These are phyloP conservation scores for Polygonum aviculare DNA, from an alignment of 148 eudicot species.

Conservation along the genomic window DNA sequence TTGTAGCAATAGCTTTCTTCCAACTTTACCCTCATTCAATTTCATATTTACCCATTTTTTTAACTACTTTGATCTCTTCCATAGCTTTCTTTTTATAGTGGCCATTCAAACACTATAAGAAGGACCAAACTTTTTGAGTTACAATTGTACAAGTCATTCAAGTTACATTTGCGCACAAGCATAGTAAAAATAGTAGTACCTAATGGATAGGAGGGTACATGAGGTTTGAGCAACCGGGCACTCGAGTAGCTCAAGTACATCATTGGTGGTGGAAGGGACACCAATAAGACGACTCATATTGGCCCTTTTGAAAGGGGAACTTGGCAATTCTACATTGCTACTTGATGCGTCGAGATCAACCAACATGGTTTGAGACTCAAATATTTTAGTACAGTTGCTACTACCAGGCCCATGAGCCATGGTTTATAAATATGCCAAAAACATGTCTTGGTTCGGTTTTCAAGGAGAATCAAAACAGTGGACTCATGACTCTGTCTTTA, in stretches of 20 bases:
- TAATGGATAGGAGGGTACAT: constrained; percentile 67
- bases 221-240: constrained; percentile 53
- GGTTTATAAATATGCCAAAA: background rate
- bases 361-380: constrained; percentile 25
- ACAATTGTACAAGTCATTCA: background rate
- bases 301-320: constrained; percentile 25
- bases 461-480: background rate
- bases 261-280: constrained; percentile 12
- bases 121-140: background rate
- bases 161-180: background rate
- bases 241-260: constrained; percentile 52
- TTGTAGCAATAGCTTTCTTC: no score
- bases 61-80: no score
- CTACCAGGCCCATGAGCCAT: constrained; percentile 39
- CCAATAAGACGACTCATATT: constrained; percentile 8
- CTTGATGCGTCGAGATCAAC: constrained; percentile 29
- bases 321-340: constrained; percentile 21
- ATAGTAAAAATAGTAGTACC: constrained; percentile 17
- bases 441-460: background rate
- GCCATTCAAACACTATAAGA: constrained; percentile 51
- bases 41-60: no score
- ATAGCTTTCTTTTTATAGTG: no score
- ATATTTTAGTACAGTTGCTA: constrained; percentile 17
- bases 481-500: background rate
- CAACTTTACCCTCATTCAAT: no score